Conservation (phyloP, 2,329 filamentous ascomycete species). For the Neonectria ditissima region DNA sequence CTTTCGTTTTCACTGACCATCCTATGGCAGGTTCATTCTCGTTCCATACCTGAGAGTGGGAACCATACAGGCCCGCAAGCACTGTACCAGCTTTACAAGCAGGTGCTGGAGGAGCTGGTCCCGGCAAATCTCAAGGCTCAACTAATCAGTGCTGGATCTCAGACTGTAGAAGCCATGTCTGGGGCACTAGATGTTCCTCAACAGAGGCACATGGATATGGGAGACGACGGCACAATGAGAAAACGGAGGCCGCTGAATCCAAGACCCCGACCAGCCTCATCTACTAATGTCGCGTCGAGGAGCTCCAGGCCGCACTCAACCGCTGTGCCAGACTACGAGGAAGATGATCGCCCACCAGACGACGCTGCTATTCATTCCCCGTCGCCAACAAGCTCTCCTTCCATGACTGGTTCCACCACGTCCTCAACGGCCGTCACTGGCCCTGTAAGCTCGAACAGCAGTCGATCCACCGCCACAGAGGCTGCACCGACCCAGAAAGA, state of each 20-base stretch:
- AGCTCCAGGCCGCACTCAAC: background rate
- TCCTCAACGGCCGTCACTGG: background rate
- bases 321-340: constrained; percentile 1
- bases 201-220: background rate
- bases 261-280: constrained; percentile 12
- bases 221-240: background rate
- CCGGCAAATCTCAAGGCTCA: background rate
- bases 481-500: background rate
- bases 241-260: constrained; percentile 3
- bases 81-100: background rate
- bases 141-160: background rate
- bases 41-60: background rate
- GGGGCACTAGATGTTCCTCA: constrained; percentile 2
- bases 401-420: background rate
- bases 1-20: background rate
- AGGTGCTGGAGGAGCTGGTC: background rate
- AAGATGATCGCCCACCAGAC: background rate
- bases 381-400: background rate
- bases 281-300: constrained; percentile 1
- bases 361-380: background rate
- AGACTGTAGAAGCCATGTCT: constrained; percentile 1
- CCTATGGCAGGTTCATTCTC: background rate
- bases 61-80: background rate
- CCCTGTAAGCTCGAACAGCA: background rate
- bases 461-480: constrained; percentile 1